These are phyloP conservation scores for Phytophthora podocarpi DNA, from an alignment of 352 stramenopile genomes.

Conservation along the genomic window DNA sequence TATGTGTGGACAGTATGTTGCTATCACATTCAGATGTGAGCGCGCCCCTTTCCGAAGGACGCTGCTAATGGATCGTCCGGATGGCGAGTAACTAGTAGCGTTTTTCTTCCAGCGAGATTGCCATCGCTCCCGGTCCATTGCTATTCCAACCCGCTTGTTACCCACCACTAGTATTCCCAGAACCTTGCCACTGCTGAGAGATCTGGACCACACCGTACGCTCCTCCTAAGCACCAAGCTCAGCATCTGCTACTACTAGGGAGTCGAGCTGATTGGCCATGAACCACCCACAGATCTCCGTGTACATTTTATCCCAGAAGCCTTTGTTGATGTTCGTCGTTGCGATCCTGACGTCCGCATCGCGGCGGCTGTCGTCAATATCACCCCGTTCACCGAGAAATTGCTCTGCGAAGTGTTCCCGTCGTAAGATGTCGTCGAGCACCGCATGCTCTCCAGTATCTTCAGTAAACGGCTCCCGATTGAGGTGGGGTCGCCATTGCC, in stretches of 20 bases:
- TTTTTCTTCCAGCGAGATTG: slow-evolving; percentile 1
- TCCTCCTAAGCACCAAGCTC: neutral
- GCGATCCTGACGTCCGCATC: neutral
- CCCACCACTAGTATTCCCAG: neutral
- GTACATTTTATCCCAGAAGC: slow-evolving; percentile 1
- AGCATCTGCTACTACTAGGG: neutral
- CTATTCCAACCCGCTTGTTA: neutral
- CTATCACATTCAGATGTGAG: neutral
- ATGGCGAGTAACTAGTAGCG: neutral
- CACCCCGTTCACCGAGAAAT: neutral
- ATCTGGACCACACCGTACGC: neutral
- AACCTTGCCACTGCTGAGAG: neutral
- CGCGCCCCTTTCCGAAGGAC: neutral
- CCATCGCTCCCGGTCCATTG: slow-evolving; percentile 4
- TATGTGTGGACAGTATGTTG: neutral
- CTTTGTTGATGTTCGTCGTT: slow-evolving; percentile 8
- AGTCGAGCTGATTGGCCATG: slow-evolving; percentile 1
- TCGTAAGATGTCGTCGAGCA: neutral
- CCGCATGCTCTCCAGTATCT: neutral
- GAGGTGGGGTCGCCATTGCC: neutral
- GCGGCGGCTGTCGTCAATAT: neutral
- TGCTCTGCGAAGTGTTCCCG: slow-evolving; percentile 2
- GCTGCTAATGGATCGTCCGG: neutral
- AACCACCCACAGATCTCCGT: neutral
- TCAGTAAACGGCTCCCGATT: neutral